Evolutionary conservation across 78 protist genomes (phyloP).

Genomic region (Isochrysis galbana): DNA sequence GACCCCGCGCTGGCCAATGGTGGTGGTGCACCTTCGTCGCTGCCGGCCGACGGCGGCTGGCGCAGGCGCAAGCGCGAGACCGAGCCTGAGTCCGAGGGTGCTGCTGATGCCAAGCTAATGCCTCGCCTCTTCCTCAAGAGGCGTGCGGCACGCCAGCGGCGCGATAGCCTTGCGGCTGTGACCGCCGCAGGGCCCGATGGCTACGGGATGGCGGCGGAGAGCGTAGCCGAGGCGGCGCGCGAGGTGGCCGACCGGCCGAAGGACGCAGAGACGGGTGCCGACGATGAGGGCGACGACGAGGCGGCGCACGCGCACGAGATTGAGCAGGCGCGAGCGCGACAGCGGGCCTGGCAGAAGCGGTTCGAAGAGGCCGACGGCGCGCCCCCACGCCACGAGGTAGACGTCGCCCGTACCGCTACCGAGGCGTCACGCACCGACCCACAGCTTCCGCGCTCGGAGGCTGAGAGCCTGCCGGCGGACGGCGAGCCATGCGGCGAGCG

Average conservation of each 20-base stretch:
- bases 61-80: no score
- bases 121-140: not conserved
- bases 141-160: not conserved
- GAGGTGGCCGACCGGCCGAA: not conserved
- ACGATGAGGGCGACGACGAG: not conserved
- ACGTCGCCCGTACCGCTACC: not conserved
- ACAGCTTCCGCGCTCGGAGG: no score
- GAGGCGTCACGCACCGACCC: no score
- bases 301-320: not conserved
- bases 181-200: not conserved
- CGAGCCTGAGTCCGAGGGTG: no score
- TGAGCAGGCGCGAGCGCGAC: not conserved
- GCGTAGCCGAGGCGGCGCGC: not conserved
- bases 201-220: not conserved
- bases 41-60: no score
- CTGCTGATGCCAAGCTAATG: not conserved
- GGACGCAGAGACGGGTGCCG: not conserved
- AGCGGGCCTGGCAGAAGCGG: not conserved
- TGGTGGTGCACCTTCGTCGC: no score
- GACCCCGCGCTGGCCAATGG: no score
- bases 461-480: not conserved
- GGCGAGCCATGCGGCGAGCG: not conserved
- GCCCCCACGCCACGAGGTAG: not conserved
- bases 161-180: not conserved
- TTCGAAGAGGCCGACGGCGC: not conserved